phyloP scores from a whole-genome alignment of 2,329 filamentous ascomycete genomes.

The Dendryphion nanum region DNA sequence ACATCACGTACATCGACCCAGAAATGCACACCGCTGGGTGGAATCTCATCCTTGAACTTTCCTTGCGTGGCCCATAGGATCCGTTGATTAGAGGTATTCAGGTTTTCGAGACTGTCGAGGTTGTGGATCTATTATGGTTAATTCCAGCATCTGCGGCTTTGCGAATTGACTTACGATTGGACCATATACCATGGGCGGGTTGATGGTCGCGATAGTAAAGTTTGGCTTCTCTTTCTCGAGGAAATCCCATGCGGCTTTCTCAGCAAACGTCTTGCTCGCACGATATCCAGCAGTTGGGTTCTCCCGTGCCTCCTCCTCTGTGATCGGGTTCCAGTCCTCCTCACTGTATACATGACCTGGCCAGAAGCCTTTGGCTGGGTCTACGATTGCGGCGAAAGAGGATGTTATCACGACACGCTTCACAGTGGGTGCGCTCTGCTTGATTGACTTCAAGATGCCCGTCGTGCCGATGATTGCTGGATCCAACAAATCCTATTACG shows the following conservation, averaged over 20 bases:
- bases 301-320: constrained; percentile 48
- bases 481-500: constrained; percentile 52
- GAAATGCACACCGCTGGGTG: constrained; percentile 55
- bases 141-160: not conserved
- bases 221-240: constrained; percentile 51
- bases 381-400: constrained; percentile 65
- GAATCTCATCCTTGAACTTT: constrained; percentile 56
- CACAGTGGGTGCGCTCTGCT: constrained; percentile 62
- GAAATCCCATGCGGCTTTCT: constrained; percentile 55
- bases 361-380: constrained; percentile 53
- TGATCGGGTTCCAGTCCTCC: constrained; percentile 59
- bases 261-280: constrained; percentile 63
- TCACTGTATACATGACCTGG: constrained; percentile 53
- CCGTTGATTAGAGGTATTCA: constrained; percentile 73
- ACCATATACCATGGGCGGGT: constrained; percentile 52
- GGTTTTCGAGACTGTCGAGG: constrained; percentile 59
- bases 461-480: constrained; percentile 64
- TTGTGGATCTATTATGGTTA: constrained; percentile 48
- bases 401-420: constrained; percentile 72
- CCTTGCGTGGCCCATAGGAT: constrained; percentile 65
- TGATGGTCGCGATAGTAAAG: constrained; percentile 50
- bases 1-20: constrained; percentile 56
- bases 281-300: constrained; percentile 48
- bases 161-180: constrained; percentile 42
- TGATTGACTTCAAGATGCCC: constrained; percentile 61